A percentile compares a stretch with the other conserved stretches of the same genome.
Evolutionary conservation across 192 early-diverging fungal genomes (phyloP).

Genomic region (Thamnidium elegans): DNA sequence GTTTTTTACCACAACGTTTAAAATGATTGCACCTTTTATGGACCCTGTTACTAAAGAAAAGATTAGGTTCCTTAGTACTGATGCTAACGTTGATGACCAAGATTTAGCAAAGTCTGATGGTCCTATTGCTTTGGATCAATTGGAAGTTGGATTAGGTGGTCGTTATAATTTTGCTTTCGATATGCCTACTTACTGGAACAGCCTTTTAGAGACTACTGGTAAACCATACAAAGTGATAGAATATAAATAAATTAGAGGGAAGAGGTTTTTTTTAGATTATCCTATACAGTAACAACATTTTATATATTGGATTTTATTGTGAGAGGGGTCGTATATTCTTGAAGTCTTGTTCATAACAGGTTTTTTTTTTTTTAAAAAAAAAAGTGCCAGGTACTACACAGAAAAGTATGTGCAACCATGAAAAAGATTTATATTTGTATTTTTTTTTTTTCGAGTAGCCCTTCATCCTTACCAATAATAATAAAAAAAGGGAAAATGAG

Average conservation of each 20-base stretch:
- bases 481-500: neutral
- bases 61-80: slow-evolving; percentile 40
- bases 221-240: slow-evolving; percentile 30
- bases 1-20: slow-evolving; percentile 84
- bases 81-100: slow-evolving; percentile 9
- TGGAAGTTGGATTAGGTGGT: slow-evolving; percentile 27
- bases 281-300: no score
- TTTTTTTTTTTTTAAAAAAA: no score
- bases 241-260: slow-evolving; percentile 3
- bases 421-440: no score
- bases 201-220: slow-evolving; percentile 30
- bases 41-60: slow-evolving; percentile 85
- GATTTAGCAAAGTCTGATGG: slow-evolving; percentile 20
- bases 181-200: slow-evolving; percentile 69
- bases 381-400: no score
- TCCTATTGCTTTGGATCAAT: slow-evolving; percentile 18
- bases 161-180: slow-evolving; percentile 63
- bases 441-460: no score
- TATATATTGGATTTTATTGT: no score
- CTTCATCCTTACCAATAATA: no score
- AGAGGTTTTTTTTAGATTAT: no score
- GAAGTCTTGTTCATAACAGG: no score
- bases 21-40: slow-evolving; percentile 82
- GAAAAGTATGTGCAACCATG: no score
- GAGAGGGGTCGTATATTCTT: no score